phyloP scores from a whole-genome alignment of 495 filamentous ascomycete species.

The Aspergillus leporis region DNA sequence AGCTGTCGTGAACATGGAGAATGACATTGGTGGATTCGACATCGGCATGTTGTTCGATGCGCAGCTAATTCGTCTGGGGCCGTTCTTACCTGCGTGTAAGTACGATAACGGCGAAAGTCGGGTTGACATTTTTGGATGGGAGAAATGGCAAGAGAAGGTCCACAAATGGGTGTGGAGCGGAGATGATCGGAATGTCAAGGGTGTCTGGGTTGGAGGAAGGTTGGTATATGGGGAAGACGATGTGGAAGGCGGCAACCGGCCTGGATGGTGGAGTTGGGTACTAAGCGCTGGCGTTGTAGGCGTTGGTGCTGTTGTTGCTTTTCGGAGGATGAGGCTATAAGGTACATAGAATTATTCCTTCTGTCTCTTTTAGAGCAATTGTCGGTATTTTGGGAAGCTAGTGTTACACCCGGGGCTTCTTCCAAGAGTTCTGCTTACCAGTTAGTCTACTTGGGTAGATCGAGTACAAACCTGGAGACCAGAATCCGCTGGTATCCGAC shows the following conservation, averaged over 20 bases:
- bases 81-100: slow-evolving; percentile 7
- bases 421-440: too few relatives aligned
- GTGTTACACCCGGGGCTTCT: too few relatives aligned
- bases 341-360: slow-evolving; percentile 1
- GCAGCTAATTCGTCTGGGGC: slow-evolving; percentile 65
- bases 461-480: too few relatives aligned
- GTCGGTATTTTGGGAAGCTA: background rate
- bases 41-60: slow-evolving; percentile 83
- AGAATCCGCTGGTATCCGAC: too few relatives aligned
- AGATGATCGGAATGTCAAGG: slow-evolving; percentile 77
- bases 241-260: background rate
- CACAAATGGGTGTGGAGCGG: slow-evolving; percentile 91
- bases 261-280: slow-evolving; percentile 2
- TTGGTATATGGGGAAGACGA: slow-evolving; percentile 61
- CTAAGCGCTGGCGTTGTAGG: slow-evolving; percentile 3
- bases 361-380: background rate
- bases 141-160: slow-evolving; percentile 72
- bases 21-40: slow-evolving; percentile 70
- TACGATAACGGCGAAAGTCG: background rate
- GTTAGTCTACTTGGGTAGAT: too few relatives aligned
- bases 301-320: slow-evolving; percentile 12
- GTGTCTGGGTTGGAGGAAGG: slow-evolving; percentile 78
- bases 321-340: slow-evolving; percentile 11
- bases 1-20: slow-evolving; percentile 64
- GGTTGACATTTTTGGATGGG: slow-evolving; percentile 87